A percentile compares a stretch with the other conserved stretches of the same genome.
phyloP scores from a whole-genome alignment of 192 early-diverging fungal genomes.

The Backusella tarrabulga region DNA sequence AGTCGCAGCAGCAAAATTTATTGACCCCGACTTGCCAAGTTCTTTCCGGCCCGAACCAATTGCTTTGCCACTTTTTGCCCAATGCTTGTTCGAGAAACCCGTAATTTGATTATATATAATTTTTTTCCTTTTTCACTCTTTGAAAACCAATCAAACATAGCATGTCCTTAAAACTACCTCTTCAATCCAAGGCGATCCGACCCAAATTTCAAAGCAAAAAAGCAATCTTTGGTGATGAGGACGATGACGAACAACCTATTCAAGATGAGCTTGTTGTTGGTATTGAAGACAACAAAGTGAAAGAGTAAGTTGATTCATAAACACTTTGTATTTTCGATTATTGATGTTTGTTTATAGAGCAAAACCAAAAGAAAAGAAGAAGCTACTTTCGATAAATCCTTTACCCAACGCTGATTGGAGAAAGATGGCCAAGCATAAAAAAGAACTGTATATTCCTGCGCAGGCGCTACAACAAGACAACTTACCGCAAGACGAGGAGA shows the following conservation, averaged over 20 bases:
- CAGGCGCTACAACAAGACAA: slow-evolving; percentile 21
- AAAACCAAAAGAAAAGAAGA: slow-evolving; percentile 29
- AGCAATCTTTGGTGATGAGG: slow-evolving; percentile 39
- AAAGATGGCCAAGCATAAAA: slow-evolving; percentile 33
- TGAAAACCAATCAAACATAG: background rate
- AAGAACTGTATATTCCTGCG: slow-evolving; percentile 31
- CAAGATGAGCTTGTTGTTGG: slow-evolving; percentile 43
- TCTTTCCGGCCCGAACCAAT: too few species aligned
- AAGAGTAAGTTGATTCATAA: slow-evolving; percentile 26
- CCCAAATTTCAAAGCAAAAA: slow-evolving; percentile 14
- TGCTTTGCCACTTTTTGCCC: background rate
- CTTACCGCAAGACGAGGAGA: slow-evolving; percentile 18
- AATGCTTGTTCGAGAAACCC: background rate
- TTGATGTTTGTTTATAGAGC: slow-evolving; percentile 23
- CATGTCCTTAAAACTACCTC: slow-evolving; percentile 11
- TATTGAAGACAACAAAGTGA: slow-evolving; percentile 46
- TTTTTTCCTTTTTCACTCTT: background rate
- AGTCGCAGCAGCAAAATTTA: too few species aligned
- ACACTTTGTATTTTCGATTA: background rate
- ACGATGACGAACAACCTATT: slow-evolving; percentile 36
- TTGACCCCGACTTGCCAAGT: too few species aligned
- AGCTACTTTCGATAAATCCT: slow-evolving; percentile 43
- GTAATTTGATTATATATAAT: background rate
- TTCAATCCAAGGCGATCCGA: slow-evolving; percentile 15
- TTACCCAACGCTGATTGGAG: slow-evolving; percentile 45